phyloP scores from a whole-genome alignment of 129 eudicot genomes.

The Centella asiatica region DNA sequence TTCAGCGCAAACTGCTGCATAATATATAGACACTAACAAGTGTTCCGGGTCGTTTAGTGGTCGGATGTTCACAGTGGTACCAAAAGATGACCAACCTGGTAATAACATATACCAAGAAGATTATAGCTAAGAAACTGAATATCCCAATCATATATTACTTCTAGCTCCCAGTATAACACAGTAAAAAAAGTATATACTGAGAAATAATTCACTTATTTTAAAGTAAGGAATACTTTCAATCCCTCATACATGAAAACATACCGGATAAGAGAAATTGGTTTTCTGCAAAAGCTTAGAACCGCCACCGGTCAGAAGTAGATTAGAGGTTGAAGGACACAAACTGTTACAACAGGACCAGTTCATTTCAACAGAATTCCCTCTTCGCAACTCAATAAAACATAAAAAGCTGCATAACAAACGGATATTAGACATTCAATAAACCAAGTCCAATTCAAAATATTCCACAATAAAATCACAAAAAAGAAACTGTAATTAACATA shows the following conservation, averaged over 20 bases:
- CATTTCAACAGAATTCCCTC: slow-evolving; percentile 28
- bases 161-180: neutral
- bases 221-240: slow-evolving; percentile 6
- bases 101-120: neutral
- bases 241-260: slow-evolving; percentile 8
- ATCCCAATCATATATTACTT: neutral
- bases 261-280: slow-evolving; percentile 28
- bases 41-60: neutral
- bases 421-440: slow-evolving; percentile 2
- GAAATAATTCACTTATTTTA: neutral
- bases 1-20: neutral
- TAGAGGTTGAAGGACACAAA: slow-evolving; percentile 22
- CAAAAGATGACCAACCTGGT: neutral
- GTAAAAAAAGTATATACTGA: neutral
- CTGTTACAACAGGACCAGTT: slow-evolving; percentile 42
- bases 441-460: neutral
- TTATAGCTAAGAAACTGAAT: neutral
- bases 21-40: neutral
- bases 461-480: neutral
- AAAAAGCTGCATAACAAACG: slow-evolving; percentile 16
- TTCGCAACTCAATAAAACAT: slow-evolving; percentile 10
- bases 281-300: slow-evolving; percentile 12
- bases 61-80: no score
- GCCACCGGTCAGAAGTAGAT: slow-evolving; percentile 17
- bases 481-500: no score